Conservation (phyloP, 2,329 filamentous ascomycete species). For the Blastomyces emzantsi region DNA sequence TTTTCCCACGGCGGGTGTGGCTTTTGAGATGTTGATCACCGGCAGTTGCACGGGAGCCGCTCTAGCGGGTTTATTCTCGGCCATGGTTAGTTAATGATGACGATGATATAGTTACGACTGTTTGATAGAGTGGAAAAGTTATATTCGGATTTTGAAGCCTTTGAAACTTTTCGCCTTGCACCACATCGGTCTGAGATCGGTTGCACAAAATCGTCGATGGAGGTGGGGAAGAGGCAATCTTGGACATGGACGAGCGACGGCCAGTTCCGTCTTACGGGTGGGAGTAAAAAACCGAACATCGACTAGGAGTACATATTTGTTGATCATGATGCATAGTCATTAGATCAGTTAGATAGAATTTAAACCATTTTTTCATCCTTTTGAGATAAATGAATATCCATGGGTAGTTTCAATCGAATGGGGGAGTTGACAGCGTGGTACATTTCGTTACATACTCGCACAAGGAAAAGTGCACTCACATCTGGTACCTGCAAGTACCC, state of each 20-base stretch:
- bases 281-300: background rate
- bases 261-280: no score
- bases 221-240: background rate
- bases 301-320: background rate
- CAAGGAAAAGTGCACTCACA: background rate
- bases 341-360: no score
- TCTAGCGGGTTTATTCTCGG: background rate
- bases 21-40: constrained; percentile 67
- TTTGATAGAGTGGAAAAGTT: background rate
- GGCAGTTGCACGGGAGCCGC: constrained; percentile 50
- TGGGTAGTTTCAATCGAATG: background rate
- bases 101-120: background rate
- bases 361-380: background rate
- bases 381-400: background rate
- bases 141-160: background rate
- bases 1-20: constrained; percentile 53
- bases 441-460: background rate
- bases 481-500: background rate
- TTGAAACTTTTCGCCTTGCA: background rate
- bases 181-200: background rate
- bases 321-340: background rate
- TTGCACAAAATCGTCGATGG: background rate
- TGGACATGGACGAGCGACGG: background rate
- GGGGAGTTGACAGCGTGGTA: background rate
- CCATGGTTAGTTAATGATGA: background rate